These are phyloP conservation scores for Phaeolepiota aurea DNA, from an alignment of 768 basidiomycete species.

Conservation along the genomic window DNA sequence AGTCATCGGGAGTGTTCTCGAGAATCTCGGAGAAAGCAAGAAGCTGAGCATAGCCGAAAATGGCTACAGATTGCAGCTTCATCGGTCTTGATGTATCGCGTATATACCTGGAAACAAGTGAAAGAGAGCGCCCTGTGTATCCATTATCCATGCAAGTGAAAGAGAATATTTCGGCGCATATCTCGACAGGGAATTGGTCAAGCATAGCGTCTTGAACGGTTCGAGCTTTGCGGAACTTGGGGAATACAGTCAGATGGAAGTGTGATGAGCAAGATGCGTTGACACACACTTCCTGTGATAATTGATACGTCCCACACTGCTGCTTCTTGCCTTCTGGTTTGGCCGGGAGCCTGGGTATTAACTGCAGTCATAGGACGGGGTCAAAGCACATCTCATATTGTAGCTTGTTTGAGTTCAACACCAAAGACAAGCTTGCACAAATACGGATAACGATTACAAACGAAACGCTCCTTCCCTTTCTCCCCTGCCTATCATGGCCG, in stretches of 20 bases:
- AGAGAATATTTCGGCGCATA: conserved; percentile 19
- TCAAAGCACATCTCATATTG: not conserved
- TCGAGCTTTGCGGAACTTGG: no score
- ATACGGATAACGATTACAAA: no score
- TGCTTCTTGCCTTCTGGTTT: no score
- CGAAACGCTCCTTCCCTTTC: no score
- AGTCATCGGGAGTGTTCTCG: conserved; percentile 9
- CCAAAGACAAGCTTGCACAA: no score
- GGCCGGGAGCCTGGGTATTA: not conserved
- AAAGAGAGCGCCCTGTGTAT: conserved; percentile 23
- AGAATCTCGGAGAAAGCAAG: conserved; percentile 15
- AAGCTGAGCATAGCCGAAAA: conserved; percentile 16
- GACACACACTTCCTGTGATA: no score
- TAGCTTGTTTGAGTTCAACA: no score
- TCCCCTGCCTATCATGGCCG: no score
- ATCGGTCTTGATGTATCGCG: conserved; percentile 14
- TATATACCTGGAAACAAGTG: conserved; percentile 24
- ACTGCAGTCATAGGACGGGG: not conserved
- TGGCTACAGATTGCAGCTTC: conserved; percentile 20
- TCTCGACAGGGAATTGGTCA: conserved; percentile 16
- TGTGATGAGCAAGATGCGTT: no score
- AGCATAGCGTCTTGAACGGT: no score
- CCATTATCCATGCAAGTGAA: conserved; percentile 27
- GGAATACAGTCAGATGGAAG: no score
- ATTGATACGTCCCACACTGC: no score